phyloP scores from a whole-genome alignment of 176 grass and related monocot genomes.

The Cymbopogon citratus region DNA sequence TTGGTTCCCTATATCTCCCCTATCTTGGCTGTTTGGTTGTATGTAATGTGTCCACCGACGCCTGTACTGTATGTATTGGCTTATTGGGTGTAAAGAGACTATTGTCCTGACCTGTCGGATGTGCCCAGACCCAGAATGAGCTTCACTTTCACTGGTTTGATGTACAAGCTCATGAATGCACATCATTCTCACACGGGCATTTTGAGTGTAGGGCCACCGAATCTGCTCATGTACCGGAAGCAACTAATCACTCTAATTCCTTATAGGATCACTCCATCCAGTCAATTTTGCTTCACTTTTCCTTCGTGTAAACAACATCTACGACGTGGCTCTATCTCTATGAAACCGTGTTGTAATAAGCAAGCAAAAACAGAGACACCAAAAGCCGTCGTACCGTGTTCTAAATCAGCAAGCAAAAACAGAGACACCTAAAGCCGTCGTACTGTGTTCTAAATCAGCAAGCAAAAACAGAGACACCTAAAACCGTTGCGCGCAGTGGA shows the following conservation, averaged over 20 bases:
- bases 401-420: neutral
- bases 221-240: neutral
- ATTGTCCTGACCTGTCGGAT: too few relatives aligned
- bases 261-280: neutral
- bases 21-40: neutral
- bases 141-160: neutral
- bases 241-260: neutral
- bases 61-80: neutral
- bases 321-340: neutral
- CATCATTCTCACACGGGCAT: neutral
- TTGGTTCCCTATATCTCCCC: neutral
- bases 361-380: neutral
- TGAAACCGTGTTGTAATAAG: neutral
- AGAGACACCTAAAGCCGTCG: neutral
- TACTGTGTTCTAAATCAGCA: neutral
- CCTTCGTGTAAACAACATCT: neutral
- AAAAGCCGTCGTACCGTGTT: neutral
- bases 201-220: neutral
- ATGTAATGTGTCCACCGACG: neutral
- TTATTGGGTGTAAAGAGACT: neutral
- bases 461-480: neutral
- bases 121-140: too few relatives aligned
- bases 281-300: too few relatives aligned
- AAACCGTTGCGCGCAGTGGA: neutral
- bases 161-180: neutral